Evolutionary conservation across 1,284 basidiomycete species (phyloP), one percentile per base, ranked within the genome.

Genomic region (Ustilago bromivora): DNA sequence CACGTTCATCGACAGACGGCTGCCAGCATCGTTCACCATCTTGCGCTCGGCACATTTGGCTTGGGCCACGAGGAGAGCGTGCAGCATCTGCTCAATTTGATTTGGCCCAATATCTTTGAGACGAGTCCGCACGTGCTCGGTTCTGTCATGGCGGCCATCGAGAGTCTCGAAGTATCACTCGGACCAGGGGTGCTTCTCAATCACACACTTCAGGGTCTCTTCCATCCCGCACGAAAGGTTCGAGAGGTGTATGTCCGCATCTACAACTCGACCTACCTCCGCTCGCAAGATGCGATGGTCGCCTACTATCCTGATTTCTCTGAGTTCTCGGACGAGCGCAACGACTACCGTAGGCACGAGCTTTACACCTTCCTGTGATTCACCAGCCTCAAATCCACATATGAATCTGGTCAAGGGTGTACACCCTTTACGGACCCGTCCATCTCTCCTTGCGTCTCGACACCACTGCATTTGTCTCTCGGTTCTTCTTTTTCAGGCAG

Each of bases 41-140:
- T 99, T 53, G 95, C 97, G 2, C 91, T 99, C 38, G 97, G 97
- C 55, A 96, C 97, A 5, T 96, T 96, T 0, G 97, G 97, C 51
- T 90, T 98, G 15, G 97, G 97, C 0, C 96, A 95, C 83, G 97
- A 99, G 87, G 97, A 99, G 87, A 95, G 95, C 17, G 94, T 98
- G 91, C 90, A 95, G 63, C 97, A 99, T 85, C 88, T 99, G 66
- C 94, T 99, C 92, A 99, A 99, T 87, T 90, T 99, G 34, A 93
- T 99, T 31, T 99, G 96, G 96, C 97, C 97, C 4, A 99, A 99
- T 86, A 95, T 96, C 87, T 98, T 98, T 86, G 96, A 99, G 88
- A 97, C 96, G 0, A 94, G 92, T 36, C 97, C 97, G 2, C 97
- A 99, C 88, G 96, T 99, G 71, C 98, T 99, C 79, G 95, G 95